Conservation (phyloP, 1,139 yeast genomes). For the Yamadazyma diddensiae region DNA sequence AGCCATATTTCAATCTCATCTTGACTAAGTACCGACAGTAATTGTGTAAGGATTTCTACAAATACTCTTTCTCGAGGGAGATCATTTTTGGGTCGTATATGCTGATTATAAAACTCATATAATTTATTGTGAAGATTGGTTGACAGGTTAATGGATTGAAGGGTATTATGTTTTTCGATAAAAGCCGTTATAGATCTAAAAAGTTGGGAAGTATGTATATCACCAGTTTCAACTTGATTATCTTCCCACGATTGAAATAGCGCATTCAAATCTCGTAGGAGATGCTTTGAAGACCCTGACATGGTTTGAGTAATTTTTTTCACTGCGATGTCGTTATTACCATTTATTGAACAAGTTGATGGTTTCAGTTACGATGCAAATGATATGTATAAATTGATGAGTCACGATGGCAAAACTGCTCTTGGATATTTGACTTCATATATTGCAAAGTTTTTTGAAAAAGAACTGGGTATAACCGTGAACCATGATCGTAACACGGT, state of each 20-base stretch:
- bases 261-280: constrained; percentile 28
- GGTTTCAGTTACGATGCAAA: constrained; percentile 35
- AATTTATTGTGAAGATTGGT: constrained; percentile 50
- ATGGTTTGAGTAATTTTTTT: constrained; percentile 1
- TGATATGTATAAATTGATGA: constrained; percentile 34
- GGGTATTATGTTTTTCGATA: constrained; percentile 39
- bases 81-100: constrained; percentile 30
- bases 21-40: constrained; percentile 36
- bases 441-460: constrained; percentile 40
- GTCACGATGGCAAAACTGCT: constrained; percentile 47
- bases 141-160: constrained; percentile 30
- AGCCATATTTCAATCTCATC: constrained; percentile 52
- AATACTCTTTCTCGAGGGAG: constrained; percentile 42
- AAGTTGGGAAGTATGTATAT: constrained; percentile 12
- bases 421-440: constrained; percentile 54
- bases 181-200: constrained; percentile 17
- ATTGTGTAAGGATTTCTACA: constrained; percentile 40
- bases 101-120: constrained; percentile 37
- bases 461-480: constrained; percentile 31
- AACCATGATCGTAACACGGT: constrained; percentile 30
- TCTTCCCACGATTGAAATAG: constrained; percentile 30
- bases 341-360: constrained; percentile 43
- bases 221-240: constrained; percentile 11
- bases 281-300: constrained; percentile 33
- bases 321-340: constrained; percentile 1